Evolutionary conservation across 306 rosid genomes (phyloP).

Genomic region (Lotus japonicus): DNA sequence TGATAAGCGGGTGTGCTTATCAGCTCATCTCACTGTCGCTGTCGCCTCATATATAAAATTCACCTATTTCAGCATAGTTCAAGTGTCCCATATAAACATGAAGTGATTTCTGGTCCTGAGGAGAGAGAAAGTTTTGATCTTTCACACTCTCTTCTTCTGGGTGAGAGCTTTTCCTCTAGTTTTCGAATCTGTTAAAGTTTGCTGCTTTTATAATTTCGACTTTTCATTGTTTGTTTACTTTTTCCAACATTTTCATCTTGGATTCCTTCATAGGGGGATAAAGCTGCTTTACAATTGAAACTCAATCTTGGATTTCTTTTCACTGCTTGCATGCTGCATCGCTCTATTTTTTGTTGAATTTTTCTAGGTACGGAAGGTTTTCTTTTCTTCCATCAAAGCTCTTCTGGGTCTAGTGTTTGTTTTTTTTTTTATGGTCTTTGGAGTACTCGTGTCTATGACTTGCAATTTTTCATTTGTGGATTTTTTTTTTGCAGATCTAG

Average conservation of each 20-base stretch:
- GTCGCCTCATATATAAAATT: slow-evolving; percentile 52
- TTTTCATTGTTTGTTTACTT: slow-evolving; percentile 11
- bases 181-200: slow-evolving; percentile 47
- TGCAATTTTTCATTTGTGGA: background rate
- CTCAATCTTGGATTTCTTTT: slow-evolving; percentile 10
- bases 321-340: background rate
- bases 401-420: slow-evolving; percentile 2
- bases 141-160: slow-evolving; percentile 23
- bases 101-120: background rate
- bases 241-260: slow-evolving; percentile 47
- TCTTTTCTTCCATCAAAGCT: slow-evolving; percentile 27
- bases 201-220: slow-evolving; percentile 33
- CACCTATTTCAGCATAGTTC: slow-evolving; percentile 46
- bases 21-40: slow-evolving; percentile 32
- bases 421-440: slow-evolving; percentile 32
- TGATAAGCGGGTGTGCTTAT: background rate
- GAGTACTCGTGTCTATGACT: slow-evolving; percentile 12
- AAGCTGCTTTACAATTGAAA: slow-evolving; percentile 45
- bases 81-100: slow-evolving; percentile 27
- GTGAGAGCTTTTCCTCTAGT: slow-evolving; percentile 36
- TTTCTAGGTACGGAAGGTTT: slow-evolving; percentile 23
- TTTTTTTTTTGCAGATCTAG: slow-evolving; percentile 64
- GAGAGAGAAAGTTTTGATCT: slow-evolving; percentile 32
- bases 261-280: slow-evolving; percentile 51
- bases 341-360: slow-evolving; percentile 12